phyloP scores from a whole-genome alignment of 1,284 basidiomycete species.

The Fomitopsis pinicola region DNA sequence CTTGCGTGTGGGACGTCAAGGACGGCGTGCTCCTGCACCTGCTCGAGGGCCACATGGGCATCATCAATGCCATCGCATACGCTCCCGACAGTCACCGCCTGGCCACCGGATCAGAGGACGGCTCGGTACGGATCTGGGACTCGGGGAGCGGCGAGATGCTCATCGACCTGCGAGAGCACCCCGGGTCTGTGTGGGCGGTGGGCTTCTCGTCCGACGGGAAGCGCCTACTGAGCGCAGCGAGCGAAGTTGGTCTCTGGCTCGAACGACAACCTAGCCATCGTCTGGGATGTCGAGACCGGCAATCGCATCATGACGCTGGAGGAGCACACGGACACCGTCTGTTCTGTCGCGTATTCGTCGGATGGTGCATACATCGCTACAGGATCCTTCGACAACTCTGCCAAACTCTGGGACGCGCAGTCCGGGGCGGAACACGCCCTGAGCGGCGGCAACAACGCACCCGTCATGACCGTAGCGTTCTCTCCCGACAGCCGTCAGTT shows the following conservation, averaged over 20 bases:
- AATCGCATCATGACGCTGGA: background rate
- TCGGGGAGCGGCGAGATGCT: too few relatives aligned
- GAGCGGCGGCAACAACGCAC: too few relatives aligned
- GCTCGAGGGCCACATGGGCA: conserved; percentile 9
- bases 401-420: background rate
- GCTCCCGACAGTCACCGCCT: conserved; percentile 12
- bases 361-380: conserved; percentile 4
- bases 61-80: conserved; percentile 12
- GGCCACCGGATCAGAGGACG: conserved; percentile 12
- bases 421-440: background rate
- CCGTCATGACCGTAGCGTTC: conserved; percentile 9
- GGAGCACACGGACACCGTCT: background rate
- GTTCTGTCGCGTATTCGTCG: background rate
- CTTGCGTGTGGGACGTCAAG: conserved; percentile 17
- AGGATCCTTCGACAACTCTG: background rate
- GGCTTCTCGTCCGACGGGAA: conserved; percentile 10
- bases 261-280: conserved; percentile 1
- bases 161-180: conserved; percentile 7
- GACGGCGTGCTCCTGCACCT: conserved; percentile 1
- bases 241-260: conserved; percentile 14
- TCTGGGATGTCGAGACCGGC: conserved; percentile 8
- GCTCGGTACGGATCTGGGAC: conserved; percentile 7
- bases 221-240: conserved; percentile 2
- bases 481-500: conserved; percentile 4
- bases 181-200: conserved; percentile 5